phyloP scores from a whole-genome alignment of 768 basidiomycete genomes.

The Xerocomellus intermedius region DNA sequence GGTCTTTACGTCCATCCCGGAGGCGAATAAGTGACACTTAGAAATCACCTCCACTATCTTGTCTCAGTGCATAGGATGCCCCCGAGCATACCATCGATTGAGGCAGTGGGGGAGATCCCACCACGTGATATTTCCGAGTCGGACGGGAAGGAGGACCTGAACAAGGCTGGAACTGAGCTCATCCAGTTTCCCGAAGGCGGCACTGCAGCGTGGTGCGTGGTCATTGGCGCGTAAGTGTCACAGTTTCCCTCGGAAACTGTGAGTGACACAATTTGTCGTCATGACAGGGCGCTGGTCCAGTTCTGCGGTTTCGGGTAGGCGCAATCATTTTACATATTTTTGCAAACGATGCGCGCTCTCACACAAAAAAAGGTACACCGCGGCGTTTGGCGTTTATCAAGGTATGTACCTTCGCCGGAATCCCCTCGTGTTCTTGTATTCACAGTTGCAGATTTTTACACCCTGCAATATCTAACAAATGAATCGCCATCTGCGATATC shows the following conservation, averaged over 20 bases:
- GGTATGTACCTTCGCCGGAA: constrained; percentile 13
- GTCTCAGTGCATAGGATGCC: constrained; percentile 1
- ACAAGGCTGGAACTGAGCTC: not conserved
- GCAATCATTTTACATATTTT: not conserved
- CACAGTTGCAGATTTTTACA: constrained; percentile 36
- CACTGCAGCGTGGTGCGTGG: constrained; percentile 23
- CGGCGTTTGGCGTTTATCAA: constrained; percentile 43
- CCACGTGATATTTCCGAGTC: not conserved
- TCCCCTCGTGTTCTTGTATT: not conserved
- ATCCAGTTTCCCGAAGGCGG: constrained; percentile 29
- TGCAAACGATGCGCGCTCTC: not conserved
- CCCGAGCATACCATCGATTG: not conserved
- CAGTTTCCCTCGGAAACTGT: not conserved
- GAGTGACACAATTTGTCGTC: not conserved
- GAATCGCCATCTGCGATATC: constrained; percentile 36
- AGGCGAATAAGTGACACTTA: not conserved
- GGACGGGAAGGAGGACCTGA: not conserved
- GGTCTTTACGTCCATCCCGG: not conserved
- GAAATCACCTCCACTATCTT: not conserved
- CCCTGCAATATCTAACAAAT: constrained; percentile 35
- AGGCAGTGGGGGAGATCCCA: not conserved
- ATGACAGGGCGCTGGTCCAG: constrained; percentile 29
- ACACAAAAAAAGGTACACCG: constrained; percentile 26
- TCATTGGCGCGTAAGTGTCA: constrained; percentile 23
- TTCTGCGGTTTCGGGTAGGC: constrained; percentile 35